A percentile compares a stretch with the other conserved stretches of the same genome.
Evolutionary conservation across 2,329 filamentous ascomycete species (phyloP).

Genomic region (Cordyceps cateniannulata): DNA sequence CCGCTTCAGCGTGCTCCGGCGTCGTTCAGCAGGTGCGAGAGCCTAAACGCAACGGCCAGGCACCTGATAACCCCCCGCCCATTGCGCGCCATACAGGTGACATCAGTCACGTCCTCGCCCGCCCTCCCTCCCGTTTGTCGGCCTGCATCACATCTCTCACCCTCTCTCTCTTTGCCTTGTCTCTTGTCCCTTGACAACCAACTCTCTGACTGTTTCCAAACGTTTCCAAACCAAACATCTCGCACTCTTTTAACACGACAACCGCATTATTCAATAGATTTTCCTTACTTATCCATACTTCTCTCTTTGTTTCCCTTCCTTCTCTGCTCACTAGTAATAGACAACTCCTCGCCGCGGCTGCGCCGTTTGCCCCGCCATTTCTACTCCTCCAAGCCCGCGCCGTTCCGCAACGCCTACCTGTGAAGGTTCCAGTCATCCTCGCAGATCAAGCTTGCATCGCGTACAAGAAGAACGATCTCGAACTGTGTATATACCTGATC

Average conservation of each 20-base stretch:
- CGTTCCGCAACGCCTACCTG: neutral
- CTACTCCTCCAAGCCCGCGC: neutral
- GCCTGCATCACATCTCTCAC: neutral
- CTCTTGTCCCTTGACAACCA: neutral
- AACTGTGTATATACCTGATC: neutral
- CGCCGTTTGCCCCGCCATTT: conserved; percentile 6
- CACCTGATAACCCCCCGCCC: neutral
- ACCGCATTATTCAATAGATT: conserved; percentile 6
- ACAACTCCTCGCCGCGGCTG: conserved; percentile 1
- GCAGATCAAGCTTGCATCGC: neutral
- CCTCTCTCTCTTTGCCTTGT: neutral
- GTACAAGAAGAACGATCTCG: neutral
- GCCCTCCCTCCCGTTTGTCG: neutral
- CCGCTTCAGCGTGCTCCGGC: neutral
- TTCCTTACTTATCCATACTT: conserved; percentile 1
- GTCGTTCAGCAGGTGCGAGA: neutral
- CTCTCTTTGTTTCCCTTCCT: neutral
- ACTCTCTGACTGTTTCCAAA: neutral
- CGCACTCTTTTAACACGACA: conserved; percentile 4
- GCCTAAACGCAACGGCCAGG: neutral
- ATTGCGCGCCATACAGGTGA: conserved; percentile 9
- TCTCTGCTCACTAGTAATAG: neutral
- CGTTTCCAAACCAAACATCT: neutral
- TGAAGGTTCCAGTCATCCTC: neutral
- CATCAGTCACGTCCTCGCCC: conserved; percentile 10